These are phyloP conservation scores for Lentinus tigrinus DNA, from an alignment of 768 basidiomycete species.

Conservation along the genomic window DNA sequence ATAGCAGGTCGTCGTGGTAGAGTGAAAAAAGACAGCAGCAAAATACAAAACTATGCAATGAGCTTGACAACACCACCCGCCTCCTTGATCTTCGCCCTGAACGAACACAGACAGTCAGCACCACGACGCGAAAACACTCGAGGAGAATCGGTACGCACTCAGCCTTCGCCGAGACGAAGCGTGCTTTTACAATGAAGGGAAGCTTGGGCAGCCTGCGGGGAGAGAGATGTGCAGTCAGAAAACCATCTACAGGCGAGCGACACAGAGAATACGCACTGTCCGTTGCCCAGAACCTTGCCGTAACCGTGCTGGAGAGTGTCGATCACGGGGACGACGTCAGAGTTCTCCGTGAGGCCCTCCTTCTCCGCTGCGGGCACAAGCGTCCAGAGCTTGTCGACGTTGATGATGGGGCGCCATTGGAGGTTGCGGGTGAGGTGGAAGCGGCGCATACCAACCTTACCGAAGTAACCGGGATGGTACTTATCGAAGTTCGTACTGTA, in stretches of 20 bases:
- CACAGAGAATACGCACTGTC: constrained; percentile 54
- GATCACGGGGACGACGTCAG: constrained; percentile 91
- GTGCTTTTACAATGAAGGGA: constrained; percentile 98
- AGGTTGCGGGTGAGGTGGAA: constrained; percentile 93
- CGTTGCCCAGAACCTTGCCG: constrained; percentile 94
- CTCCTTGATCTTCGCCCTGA: constrained; percentile 80
- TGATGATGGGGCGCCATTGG: constrained; percentile 94
- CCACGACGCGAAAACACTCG: neutral
- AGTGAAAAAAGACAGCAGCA: constrained; percentile 22
- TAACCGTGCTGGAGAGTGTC: constrained; percentile 84
- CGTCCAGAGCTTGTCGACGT: constrained; percentile 96
- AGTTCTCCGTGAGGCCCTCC: constrained; percentile 67
- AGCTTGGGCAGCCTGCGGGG: constrained; percentile 75
- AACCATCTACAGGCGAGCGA: neutral
- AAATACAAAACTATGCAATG: constrained; percentile 63
- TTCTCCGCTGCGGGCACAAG: constrained; percentile 87
- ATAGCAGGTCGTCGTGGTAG: constrained; percentile 18
- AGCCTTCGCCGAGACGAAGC: constrained; percentile 86
- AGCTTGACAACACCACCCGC: constrained; percentile 93
- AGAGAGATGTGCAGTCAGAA: neutral
- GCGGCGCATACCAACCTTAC: constrained; percentile 99
- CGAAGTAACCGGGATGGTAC: constrained; percentile 99
- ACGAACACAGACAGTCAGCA: constrained; percentile 10
- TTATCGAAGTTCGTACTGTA: constrained; percentile 93
- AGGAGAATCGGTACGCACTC: constrained; percentile 49